Percentiles rank a stretch among this genome's conserved stretches.
phyloP scores from a whole-genome alignment of 306 rosid genomes.

The Ammopiptanthus mongolicus region DNA sequence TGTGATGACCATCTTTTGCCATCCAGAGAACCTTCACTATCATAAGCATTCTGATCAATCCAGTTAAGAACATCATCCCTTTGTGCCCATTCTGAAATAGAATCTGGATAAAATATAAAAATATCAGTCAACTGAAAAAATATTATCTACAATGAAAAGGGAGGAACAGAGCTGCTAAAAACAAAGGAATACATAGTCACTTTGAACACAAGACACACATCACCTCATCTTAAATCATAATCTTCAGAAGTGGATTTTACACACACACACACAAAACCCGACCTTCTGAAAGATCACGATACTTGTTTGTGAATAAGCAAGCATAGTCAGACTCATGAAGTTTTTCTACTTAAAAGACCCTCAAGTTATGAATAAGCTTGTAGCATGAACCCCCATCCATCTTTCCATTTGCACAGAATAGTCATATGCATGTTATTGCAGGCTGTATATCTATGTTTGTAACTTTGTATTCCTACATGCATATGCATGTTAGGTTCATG shows the following conservation, averaged over 20 bases:
- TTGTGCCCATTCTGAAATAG: conserved; percentile 35
- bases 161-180: not conserved
- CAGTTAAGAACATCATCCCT: conserved; percentile 37
- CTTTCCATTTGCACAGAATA: not conserved
- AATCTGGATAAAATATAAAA: conserved; percentile 23
- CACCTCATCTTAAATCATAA: conserved; percentile 7
- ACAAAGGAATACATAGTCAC: not conserved
- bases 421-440: not conserved
- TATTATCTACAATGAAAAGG: not conserved
- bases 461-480: not conserved
- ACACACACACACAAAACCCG: not conserved
- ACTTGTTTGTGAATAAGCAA: not conserved
- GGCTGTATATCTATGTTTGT: not conserved
- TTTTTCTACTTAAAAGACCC: not conserved
- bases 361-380: not conserved
- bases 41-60: conserved; percentile 38
- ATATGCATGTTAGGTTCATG: not conserved
- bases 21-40: conserved; percentile 39
- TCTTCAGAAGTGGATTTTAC: not conserved
- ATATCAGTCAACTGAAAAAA: conserved; percentile 13
- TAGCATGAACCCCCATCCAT: not conserved
- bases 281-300: not conserved
- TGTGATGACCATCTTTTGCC: conserved; percentile 54
- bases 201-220: not conserved
- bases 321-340: not conserved